phyloP scores from a whole-genome alignment of 768 basidiomycete genomes.

The Jaapia argillacea region DNA sequence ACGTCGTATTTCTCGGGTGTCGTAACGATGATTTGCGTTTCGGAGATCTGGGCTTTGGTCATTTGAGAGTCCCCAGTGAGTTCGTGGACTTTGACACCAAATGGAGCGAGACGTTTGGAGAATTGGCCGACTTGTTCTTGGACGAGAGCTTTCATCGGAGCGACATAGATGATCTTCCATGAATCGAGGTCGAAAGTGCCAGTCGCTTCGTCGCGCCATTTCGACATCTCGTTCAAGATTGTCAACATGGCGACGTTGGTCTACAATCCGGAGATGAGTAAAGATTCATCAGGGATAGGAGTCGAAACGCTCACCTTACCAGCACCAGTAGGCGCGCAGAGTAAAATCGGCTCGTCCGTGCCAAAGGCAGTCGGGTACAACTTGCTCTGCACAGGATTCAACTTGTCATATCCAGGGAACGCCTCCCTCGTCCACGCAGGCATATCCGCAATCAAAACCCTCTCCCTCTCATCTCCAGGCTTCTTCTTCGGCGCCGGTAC shows the following conservation, averaged over 20 bases:
- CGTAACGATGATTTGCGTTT: constrained; percentile 96
- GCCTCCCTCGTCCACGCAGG: constrained; percentile 85
- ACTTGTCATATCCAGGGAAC: constrained; percentile 63
- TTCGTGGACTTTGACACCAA: constrained; percentile 84
- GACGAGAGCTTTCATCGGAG: constrained; percentile 98
- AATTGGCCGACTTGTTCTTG: constrained; percentile 99
- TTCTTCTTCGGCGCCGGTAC: constrained; percentile 88
- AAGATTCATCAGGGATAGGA: not conserved
- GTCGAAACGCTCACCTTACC: constrained; percentile 73
- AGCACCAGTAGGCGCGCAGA: constrained; percentile 97
- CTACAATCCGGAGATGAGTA: constrained; percentile 29
- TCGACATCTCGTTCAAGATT: constrained; percentile 82
- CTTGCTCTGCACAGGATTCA: constrained; percentile 92
- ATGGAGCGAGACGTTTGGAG: constrained; percentile 54
- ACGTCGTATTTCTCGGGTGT: constrained; percentile 99
- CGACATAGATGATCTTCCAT: constrained; percentile 97
- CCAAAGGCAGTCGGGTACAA: constrained; percentile 90
- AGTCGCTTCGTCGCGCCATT: constrained; percentile 76
- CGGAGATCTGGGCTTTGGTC: constrained; percentile 94
- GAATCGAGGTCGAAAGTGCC: constrained; percentile 76
- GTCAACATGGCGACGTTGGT: constrained; percentile 98
- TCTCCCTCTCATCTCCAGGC: constrained; percentile 47
- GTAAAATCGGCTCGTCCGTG: constrained; percentile 86
- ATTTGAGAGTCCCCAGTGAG: constrained; percentile 96
- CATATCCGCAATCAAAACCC: constrained; percentile 61